Percentiles rank a stretch among this genome's conserved stretches.
Conservation (phyloP, 2,329 filamentous ascomycete species). For the Endothia cerciana region DNA sequence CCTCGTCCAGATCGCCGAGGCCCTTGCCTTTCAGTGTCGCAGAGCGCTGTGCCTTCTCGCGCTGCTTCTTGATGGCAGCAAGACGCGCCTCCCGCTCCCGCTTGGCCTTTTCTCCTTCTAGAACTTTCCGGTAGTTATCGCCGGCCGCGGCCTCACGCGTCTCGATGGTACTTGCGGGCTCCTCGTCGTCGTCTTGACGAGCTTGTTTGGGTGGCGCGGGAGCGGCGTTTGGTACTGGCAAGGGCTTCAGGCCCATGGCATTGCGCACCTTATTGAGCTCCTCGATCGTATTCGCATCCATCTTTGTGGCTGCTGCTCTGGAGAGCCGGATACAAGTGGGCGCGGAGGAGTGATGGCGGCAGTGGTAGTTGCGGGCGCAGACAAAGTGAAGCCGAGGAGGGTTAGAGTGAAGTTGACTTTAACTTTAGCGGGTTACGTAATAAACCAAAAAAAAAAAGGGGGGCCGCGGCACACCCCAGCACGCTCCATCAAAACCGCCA, state of each 20-base stretch:
- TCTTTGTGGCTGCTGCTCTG: conserved; percentile 37
- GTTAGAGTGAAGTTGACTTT: not conserved
- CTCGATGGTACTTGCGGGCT: conserved; percentile 81
- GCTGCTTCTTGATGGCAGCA: conserved; percentile 83
- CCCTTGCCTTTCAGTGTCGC: conserved; percentile 80
- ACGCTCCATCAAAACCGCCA: conserved; percentile 19
- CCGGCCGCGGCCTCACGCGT: conserved; percentile 73
- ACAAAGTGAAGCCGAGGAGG: not conserved
- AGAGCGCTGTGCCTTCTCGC: conserved; percentile 79
- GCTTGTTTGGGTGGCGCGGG: conserved; percentile 42
- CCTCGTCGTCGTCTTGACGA: conserved; percentile 63
- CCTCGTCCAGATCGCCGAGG: conserved; percentile 74
- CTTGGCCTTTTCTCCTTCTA: conserved; percentile 76
- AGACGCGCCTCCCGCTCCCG: conserved; percentile 77
- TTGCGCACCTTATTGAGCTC: conserved; percentile 92
- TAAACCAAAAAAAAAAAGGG: not conserved
- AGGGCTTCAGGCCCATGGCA: conserved; percentile 85
- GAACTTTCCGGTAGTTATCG: conserved; percentile 70
- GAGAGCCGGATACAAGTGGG: not conserved
- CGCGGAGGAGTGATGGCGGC: not conserved
- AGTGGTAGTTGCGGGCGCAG: not conserved
- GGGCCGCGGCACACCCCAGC: not conserved
- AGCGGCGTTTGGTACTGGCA: conserved; percentile 76
- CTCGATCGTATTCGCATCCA: conserved; percentile 78
- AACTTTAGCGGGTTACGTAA: conserved; percentile 1